Base-by-base conservation (phyloP, 345 rosid genomes). In the Melaleuca alternifolia region DNA sequence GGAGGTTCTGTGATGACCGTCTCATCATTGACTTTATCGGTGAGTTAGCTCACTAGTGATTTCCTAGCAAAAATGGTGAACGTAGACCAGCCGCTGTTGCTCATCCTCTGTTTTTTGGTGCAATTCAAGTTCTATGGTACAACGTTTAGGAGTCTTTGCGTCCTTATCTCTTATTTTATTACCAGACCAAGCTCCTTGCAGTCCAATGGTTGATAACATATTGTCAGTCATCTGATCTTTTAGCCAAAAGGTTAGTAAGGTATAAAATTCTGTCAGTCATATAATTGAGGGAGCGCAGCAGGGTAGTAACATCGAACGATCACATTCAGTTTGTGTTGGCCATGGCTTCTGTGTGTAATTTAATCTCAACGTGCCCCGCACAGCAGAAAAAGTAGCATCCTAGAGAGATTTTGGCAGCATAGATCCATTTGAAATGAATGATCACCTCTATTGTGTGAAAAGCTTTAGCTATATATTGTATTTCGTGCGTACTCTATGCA, bases 1-100 rank as follows among this genome's bases (percentile, higher is more conserved):
- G 97, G 37, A 92, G 98, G 86, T 88, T 54, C 86, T 93, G 93
- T 20, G 95, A 93, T 86, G 97, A 95, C 46, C 94, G 93, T 75
- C 94, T 95, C 88, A 90, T 94, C 86, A 87, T 93, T 56, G 94
- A 95, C 86, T 94, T 92, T 62, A 89, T 91, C 51, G 89, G 96
- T 89, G 91, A 88, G 89, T 21, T 51, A 37, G 62, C 48, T 51
- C 21, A 28, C 11, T 21, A 28, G 33, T 9, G 85, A 2, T 30
- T 37, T 53, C 46, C 51, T 21, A n/a, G 51, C 51, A n/a, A 81
- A 23, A 81, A 15, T 81, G 16, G 50, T 30, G 51, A 44, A 81
- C 21, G 83, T 46, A 44, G 50, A 11, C 11, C 20, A 52, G 26
- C 28, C 23, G 46, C 28, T 81, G 83, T 81, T n/a, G 21, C 28